Percentiles rank a stretch among this genome's conserved stretches.
These are phyloP conservation scores for Cladosporium oxysporum DNA, from an alignment of 2,329 filamentous ascomycete species.

Conservation along the genomic window DNA sequence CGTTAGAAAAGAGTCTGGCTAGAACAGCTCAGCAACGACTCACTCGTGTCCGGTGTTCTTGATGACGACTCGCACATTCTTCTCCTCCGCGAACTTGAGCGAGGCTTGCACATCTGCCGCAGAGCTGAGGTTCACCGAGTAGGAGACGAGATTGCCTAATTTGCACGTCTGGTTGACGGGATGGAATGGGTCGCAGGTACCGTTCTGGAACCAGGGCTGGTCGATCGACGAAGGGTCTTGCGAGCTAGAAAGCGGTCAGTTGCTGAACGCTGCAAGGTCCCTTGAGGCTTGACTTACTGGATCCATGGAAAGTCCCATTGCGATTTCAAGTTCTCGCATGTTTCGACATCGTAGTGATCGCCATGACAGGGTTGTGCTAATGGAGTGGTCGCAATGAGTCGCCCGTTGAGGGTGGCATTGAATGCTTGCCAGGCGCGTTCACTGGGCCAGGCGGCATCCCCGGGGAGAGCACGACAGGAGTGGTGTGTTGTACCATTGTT, in stretches of 20 bases:
- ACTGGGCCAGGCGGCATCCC: constrained; percentile 56
- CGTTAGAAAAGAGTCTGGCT: neutral
- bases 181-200: constrained; percentile 46
- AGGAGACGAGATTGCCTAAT: constrained; percentile 46
- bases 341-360: neutral
- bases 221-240: constrained; percentile 42
- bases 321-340: neutral
- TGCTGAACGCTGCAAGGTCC: neutral
- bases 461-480: constrained; percentile 52
- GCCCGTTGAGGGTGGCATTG: constrained; percentile 55
- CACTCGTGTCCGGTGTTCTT: constrained; percentile 45
- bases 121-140: constrained; percentile 33
- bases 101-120: constrained; percentile 27
- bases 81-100: constrained; percentile 45
- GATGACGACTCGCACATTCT: constrained; percentile 54
- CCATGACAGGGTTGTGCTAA: constrained; percentile 57
- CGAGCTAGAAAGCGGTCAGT: constrained; percentile 20
- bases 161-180: constrained; percentile 38
- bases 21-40: constrained; percentile 19
- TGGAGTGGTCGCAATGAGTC: constrained; percentile 55
- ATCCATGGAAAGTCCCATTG: neutral
- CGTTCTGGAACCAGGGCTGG: constrained; percentile 42
- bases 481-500: neutral
- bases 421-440: constrained; percentile 50
- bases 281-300: neutral